Conservation (phyloP, 768 basidiomycete genomes). For the Psilocybe cubensis region DNA sequence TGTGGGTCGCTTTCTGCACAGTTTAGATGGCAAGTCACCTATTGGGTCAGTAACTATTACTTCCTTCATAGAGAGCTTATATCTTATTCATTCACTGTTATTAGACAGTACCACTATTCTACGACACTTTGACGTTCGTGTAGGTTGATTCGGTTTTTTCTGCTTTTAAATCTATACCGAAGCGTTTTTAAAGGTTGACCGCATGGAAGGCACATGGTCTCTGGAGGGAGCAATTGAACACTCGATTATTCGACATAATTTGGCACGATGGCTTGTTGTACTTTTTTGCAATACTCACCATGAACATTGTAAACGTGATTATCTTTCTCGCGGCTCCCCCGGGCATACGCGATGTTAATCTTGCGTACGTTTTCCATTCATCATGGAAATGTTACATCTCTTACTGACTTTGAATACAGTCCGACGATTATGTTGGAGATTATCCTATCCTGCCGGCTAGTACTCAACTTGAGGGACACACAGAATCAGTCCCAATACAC, state of each 20-base stretch:
- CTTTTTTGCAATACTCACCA: slow-evolving; percentile 25
- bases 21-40: slow-evolving; percentile 17
- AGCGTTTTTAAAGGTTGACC: neutral
- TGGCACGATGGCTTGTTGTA: slow-evolving; percentile 25
- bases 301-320: slow-evolving; percentile 24
- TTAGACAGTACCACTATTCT: slow-evolving; percentile 15
- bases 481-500: neutral
- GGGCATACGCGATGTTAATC: slow-evolving; percentile 18
- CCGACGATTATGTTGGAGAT: slow-evolving; percentile 26
- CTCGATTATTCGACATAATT: slow-evolving; percentile 2
- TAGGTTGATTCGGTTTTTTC: slow-evolving; percentile 1
- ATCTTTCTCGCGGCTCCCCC: slow-evolving; percentile 18
- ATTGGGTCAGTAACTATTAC: slow-evolving; percentile 28
- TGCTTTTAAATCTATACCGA: neutral
- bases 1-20: slow-evolving; percentile 22
- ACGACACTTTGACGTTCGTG: slow-evolving; percentile 19
- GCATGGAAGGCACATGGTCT: slow-evolving; percentile 6
- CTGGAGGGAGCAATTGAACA: slow-evolving; percentile 1
- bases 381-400: no score
- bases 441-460: slow-evolving; percentile 27
- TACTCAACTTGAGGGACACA: slow-evolving; percentile 25
- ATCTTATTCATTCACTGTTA: neutral
- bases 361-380: slow-evolving; percentile 17
- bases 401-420: slow-evolving; percentile 9
- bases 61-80: neutral